These are phyloP conservation scores for Dipteronia dyeriana DNA, from an alignment of 345 rosid species.

Conservation along the genomic window DNA sequence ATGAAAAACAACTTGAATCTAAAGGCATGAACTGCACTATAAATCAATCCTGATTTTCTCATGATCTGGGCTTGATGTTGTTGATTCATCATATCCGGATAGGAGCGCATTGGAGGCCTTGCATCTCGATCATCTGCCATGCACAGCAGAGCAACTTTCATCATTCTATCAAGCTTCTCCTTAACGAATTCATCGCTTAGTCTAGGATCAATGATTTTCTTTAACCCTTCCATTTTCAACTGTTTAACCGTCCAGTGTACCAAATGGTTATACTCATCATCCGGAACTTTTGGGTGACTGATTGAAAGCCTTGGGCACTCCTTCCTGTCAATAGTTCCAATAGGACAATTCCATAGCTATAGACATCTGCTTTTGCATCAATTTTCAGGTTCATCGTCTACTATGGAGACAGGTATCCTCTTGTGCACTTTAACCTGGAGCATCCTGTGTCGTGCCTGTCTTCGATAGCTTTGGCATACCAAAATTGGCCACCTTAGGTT, in stretches of 20 bases:
- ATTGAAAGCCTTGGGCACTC: slow-evolving; percentile 12
- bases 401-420: slow-evolving; percentile 32
- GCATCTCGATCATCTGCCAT: slow-evolving; percentile 12
- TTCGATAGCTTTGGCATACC: slow-evolving; percentile 27
- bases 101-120: slow-evolving; percentile 31
- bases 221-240: neutral
- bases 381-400: slow-evolving; percentile 28
- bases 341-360: slow-evolving; percentile 40
- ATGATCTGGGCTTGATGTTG: slow-evolving; percentile 10
- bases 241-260: slow-evolving; percentile 13
- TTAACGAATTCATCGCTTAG: slow-evolving; percentile 2
- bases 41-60: neutral
- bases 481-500: slow-evolving; percentile 28
- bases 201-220: slow-evolving; percentile 17
- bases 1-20: neutral
- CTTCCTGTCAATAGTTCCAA: slow-evolving; percentile 36
- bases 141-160: slow-evolving; percentile 21
- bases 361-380: slow-evolving; percentile 38
- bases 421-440: slow-evolving; percentile 20
- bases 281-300: neutral
- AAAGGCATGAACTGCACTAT: neutral
- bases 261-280: slow-evolving; percentile 2
- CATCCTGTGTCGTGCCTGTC: slow-evolving; percentile 2
- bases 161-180: slow-evolving; percentile 16
- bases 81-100: neutral